phyloP scores from a whole-genome alignment of 192 early-diverging fungal genomes.

The Martensiomyces pterosporus region DNA sequence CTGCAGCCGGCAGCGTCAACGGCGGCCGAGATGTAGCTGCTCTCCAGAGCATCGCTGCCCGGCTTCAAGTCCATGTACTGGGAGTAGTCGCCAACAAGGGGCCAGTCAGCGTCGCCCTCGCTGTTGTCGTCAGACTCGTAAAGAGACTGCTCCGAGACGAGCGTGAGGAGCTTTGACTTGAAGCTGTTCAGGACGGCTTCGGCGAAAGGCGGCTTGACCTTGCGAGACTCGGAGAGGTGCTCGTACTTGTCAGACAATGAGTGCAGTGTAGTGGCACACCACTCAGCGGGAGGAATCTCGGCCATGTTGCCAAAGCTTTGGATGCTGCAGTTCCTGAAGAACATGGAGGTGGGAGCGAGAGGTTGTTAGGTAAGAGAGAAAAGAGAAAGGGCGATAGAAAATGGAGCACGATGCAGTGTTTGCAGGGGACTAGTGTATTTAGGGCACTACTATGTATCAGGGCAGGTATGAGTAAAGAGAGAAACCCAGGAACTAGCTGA shows the following conservation, averaged over 20 bases:
- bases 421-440: too few relatives aligned
- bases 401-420: too few relatives aligned
- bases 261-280: slow-evolving; percentile 45
- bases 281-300: slow-evolving; percentile 46
- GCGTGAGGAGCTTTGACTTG: slow-evolving; percentile 49
- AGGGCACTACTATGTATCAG: too few relatives aligned
- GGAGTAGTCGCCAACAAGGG: slow-evolving; percentile 15
- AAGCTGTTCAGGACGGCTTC: slow-evolving; percentile 53
- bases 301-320: slow-evolving; percentile 9
- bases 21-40: too few relatives aligned
- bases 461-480: too few relatives aligned
- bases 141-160: slow-evolving; percentile 26
- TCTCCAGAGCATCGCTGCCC: too few relatives aligned
- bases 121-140: slow-evolving; percentile 39
- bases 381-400: neutral
- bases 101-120: slow-evolving; percentile 43
- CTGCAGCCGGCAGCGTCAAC: too few relatives aligned
- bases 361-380: neutral
- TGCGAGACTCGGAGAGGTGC: slow-evolving; percentile 46
- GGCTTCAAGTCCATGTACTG: slow-evolving; percentile 18
- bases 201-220: slow-evolving; percentile 48
- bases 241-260: slow-evolving; percentile 49
- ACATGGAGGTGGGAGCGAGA: slow-evolving; percentile 8
- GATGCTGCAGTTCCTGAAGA: slow-evolving; percentile 14
- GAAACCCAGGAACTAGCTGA: too few relatives aligned